Base-by-base conservation (phyloP, 768 basidiomycete species). In the Epithele typhae region DNA sequence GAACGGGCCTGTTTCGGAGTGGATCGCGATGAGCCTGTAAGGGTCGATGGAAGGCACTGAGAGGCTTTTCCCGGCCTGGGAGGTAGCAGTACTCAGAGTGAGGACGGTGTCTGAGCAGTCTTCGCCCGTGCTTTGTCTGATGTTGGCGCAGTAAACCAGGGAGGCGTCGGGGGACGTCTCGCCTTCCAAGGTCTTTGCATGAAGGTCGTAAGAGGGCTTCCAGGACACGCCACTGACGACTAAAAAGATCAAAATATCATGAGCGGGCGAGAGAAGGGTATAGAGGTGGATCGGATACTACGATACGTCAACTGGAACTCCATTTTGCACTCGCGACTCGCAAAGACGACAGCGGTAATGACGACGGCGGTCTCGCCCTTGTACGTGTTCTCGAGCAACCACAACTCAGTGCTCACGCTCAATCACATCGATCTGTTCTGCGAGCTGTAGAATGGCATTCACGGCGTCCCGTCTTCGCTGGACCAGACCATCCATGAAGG, bases 161-260 rank as follows among this genome's bases (percentile, higher is more conserved):
- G 69, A 52, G 21, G 81, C 70, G 0, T 66, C 56, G 5, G 72
- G 57, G 0, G 71, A 71, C 3, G 74, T 71, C 46, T 73, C 69
- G 0, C 73, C 74, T 11, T 48, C 67, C 58, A 43, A 71, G 60
- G 18, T 55, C 14, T 71, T 75, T 2, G 80, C 79, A 48, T 79
- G 75, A 0, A 84, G 69, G 51, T 83, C 81, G 54, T 83, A 83
- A 3, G 69, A 71, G 2, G 80, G 76, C 17, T 60, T 59, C 81
- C 81, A 83, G 23, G 59, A 59, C 2, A 75, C 76, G 24, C 73
- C 63, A 39, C 59, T 64, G 15, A 84, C 80, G 41, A 79, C 82
- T 81, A 19, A n/a, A 7, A 30, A 14, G 27, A 23, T n/a, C n/a
- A 5, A 39, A 24, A 30, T 1, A 14, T 10, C 1, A 19, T 23